Conservation (phyloP, 768 basidiomycete species). For the Favolaschia claudopus region DNA sequence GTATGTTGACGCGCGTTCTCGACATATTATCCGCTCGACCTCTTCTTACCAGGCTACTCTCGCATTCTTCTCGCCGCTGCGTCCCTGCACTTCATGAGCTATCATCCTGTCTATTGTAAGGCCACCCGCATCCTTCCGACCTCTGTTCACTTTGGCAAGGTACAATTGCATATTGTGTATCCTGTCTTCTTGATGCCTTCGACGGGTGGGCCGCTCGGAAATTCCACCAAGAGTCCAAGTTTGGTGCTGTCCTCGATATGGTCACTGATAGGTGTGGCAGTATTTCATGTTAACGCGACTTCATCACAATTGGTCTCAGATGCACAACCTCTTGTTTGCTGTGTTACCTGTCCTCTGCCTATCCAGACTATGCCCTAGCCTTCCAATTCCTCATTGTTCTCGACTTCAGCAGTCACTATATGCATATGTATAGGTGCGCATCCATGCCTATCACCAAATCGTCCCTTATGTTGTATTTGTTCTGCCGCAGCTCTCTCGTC, state of each 20-base stretch:
- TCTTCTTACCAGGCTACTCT: slow-evolving; percentile 71
- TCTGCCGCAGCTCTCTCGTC: slow-evolving; percentile 76
- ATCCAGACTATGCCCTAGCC: slow-evolving; percentile 81
- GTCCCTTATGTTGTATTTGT: not conserved
- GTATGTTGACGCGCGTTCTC: slow-evolving; percentile 49
- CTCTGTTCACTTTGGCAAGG: too few species aligned
- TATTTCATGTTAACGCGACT: slow-evolving; percentile 2
- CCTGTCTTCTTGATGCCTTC: slow-evolving; percentile 93
- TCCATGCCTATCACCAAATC: not conserved
- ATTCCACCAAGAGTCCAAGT: slow-evolving; percentile 91
- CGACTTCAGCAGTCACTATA: slow-evolving; percentile 98
- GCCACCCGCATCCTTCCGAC: too few species aligned
- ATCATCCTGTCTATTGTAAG: slow-evolving; percentile 92
- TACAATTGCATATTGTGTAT: slow-evolving; percentile 89
- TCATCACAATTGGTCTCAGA: slow-evolving; percentile 47
- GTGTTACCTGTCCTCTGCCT: slow-evolving; percentile 91
- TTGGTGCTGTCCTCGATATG: slow-evolving; percentile 99
- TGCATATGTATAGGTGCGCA: slow-evolving; percentile 98
- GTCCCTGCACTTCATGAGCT: slow-evolving; percentile 92
- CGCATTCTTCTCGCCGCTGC: slow-evolving; percentile 91
- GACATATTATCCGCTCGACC: slow-evolving; percentile 20
- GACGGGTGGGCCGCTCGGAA: slow-evolving; percentile 93
- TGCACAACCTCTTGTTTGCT: slow-evolving; percentile 96
- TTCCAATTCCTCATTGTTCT: slow-evolving; percentile 97
- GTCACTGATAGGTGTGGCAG: slow-evolving; percentile 95